A percentile compares a stretch with the other conserved stretches of the same genome.
Conservation (phyloP, 768 basidiomycete species). For the Suillus tomentosus region DNA sequence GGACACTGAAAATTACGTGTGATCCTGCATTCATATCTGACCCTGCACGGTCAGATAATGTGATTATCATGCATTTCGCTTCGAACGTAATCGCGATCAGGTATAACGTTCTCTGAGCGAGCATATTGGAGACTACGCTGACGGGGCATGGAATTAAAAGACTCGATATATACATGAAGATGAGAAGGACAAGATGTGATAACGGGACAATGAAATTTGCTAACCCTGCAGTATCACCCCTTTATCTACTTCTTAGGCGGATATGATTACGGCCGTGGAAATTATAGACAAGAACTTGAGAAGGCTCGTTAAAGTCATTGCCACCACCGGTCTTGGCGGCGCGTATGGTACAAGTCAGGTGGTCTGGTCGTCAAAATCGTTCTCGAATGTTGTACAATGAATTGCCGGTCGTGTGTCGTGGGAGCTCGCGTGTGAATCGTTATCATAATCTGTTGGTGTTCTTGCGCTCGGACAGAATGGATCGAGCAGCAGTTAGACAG, state of each 20-base stretch:
- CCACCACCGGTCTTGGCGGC: neutral
- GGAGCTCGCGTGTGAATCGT: neutral
- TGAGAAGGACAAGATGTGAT: neutral
- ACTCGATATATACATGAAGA: neutral
- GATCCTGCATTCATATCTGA: neutral
- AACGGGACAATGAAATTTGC: no score
- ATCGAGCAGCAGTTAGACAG: conserved; percentile 14
- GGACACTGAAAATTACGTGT: neutral
- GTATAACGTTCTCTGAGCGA: neutral
- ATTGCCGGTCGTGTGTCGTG: neutral
- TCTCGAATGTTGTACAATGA: neutral
- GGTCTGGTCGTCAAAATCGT: neutral
- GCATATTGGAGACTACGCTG: neutral
- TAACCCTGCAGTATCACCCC: neutral
- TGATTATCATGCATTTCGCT: neutral
- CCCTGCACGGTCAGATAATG: neutral
- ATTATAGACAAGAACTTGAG: neutral
- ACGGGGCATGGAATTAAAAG: neutral
- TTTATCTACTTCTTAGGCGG: neutral
- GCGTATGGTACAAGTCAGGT: neutral
- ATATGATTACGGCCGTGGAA: neutral
- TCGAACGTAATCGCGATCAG: neutral
- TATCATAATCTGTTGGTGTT: conserved; percentile 13
- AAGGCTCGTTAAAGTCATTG: neutral
- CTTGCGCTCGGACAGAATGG: conserved; percentile 15